Conservation (phyloP, 352 stramenopile genomes). For the Globisporangium irregulare region DNA sequence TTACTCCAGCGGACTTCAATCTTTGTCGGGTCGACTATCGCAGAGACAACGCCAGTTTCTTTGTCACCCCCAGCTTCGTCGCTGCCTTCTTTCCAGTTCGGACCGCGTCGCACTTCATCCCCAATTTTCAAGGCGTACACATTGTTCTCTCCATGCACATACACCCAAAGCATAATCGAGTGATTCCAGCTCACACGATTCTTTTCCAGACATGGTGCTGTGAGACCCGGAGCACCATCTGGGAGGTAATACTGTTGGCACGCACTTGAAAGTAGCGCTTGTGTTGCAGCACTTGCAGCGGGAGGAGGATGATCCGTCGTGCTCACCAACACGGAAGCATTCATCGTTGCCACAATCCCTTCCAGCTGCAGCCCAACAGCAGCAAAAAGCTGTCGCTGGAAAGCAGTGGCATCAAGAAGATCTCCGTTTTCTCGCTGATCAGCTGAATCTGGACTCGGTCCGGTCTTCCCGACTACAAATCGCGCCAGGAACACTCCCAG, state of each 20-base stretch:
- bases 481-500: conserved; percentile 58
- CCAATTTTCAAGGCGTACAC: conserved; percentile 66
- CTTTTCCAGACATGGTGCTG: conserved; percentile 25
- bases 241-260: conserved; percentile 31
- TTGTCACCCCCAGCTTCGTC: conserved; percentile 19
- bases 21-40: conserved; percentile 35
- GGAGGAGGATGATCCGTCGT: too few species aligned
- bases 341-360: conserved; percentile 33
- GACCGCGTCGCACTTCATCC: conserved; percentile 60
- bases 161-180: conserved; percentile 78
- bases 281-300: background rate
- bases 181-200: conserved; percentile 61
- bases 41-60: conserved; percentile 40
- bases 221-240: conserved; percentile 38
- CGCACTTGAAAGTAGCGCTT: background rate
- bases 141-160: conserved; percentile 32
- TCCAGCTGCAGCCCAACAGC: conserved; percentile 67
- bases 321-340: background rate
- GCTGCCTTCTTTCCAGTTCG: conserved; percentile 37
- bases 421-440: conserved; percentile 19
- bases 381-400: conserved; percentile 67
- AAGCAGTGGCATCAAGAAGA: conserved; percentile 33
- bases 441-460: conserved; percentile 17
- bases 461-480: conserved; percentile 43
- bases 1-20: conserved; percentile 55